phyloP scores from a whole-genome alignment of 495 filamentous ascomycete species.

The Diplogelasinospora grovesii region DNA sequence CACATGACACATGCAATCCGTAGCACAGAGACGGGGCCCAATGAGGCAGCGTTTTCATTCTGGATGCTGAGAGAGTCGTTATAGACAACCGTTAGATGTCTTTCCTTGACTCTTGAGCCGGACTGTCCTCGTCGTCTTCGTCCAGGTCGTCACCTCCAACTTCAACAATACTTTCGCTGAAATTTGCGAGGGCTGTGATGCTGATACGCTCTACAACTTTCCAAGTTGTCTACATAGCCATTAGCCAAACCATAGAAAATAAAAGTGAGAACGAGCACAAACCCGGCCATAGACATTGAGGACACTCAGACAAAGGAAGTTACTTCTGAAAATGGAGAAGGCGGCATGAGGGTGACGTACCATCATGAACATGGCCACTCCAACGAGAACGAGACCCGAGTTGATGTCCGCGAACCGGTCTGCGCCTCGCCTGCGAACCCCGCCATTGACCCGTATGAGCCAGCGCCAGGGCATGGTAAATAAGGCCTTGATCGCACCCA shows the following conservation, averaged over 20 bases:
- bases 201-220: constrained; percentile 69
- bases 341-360: too few relatives aligned
- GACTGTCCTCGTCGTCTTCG: constrained; percentile 50
- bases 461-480: constrained; percentile 69
- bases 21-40: too few relatives aligned
- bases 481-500: constrained; percentile 79
- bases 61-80: not conserved
- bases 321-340: too few relatives aligned
- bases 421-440: constrained; percentile 48
- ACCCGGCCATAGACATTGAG: too few relatives aligned
- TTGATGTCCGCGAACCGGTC: constrained; percentile 68
- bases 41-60: too few relatives aligned
- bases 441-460: constrained; percentile 56
- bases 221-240: constrained; percentile 59
- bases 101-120: constrained; percentile 20
- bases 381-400: constrained; percentile 71
- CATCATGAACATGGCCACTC: constrained; percentile 72
- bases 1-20: not conserved
- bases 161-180: constrained; percentile 73
- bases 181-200: constrained; percentile 61
- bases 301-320: too few relatives aligned
- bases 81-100: constrained; percentile 8
- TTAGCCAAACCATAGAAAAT: constrained; percentile 15
- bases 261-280: too few relatives aligned
- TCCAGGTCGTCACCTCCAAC: constrained; percentile 70